A percentile compares a stretch with the other conserved stretches of the same genome.
Conservation (phyloP, 2,329 filamentous ascomycete genomes). For the Apiospora pterosperma region DNA sequence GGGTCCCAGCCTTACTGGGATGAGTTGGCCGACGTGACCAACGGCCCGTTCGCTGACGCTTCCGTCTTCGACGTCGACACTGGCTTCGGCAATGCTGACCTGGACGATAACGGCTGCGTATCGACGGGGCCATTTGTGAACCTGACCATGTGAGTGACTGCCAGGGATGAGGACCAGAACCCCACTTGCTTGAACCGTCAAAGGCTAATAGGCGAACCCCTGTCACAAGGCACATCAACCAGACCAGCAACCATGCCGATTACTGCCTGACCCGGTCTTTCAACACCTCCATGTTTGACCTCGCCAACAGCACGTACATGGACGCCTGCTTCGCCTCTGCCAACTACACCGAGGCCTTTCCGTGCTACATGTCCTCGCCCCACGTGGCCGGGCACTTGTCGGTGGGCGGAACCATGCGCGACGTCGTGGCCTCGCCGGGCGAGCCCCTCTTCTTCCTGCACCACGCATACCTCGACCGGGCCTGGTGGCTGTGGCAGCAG, state of each 20-base stretch:
- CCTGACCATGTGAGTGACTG: too few relatives aligned
- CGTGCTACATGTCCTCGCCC: neutral
- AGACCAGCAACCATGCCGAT: neutral
- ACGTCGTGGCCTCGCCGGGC: conserved; percentile 12
- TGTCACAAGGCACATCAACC: too few relatives aligned
- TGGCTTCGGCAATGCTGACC: neutral
- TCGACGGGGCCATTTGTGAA: neutral
- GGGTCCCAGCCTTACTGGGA: neutral
- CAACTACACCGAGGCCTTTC: neutral
- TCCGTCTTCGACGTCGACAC: neutral
- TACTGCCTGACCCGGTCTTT: neutral
- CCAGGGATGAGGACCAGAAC: too few relatives aligned
- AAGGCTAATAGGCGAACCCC: too few relatives aligned
- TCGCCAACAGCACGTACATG: too few relatives aligned
- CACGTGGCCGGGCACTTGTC: neutral
- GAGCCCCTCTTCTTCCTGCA: conserved; percentile 28
- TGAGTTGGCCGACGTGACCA: neutral
- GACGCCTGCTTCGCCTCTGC: neutral
- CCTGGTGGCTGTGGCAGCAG: conserved; percentile 15
- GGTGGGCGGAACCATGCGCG: neutral
- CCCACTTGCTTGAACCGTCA: too few relatives aligned
- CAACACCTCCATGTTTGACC: too few relatives aligned
- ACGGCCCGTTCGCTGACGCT: neutral
- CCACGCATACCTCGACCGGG: conserved; percentile 25
- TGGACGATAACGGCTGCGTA: neutral